Evolutionary conservation across 75 land plant genomes (phyloP), one percentile per base, ranked within the genome.

Genomic region (Pseudotsuga menziesii): DNA sequence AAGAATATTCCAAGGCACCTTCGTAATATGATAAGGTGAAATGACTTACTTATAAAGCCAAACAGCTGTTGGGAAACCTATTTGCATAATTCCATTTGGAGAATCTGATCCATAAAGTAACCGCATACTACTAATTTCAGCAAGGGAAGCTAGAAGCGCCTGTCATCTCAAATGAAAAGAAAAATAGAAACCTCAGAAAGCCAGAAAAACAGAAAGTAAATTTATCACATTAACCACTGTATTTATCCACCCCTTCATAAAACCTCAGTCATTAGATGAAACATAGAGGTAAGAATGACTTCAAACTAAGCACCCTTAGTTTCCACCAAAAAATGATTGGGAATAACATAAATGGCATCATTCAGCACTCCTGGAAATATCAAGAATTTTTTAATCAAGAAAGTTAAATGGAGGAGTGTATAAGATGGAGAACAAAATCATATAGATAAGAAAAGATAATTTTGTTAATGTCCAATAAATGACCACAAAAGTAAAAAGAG

Each of bases 41-140:
- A 48, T 48, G 52, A 73, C 87, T 74, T 82, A 93, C 98, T 77
- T 90, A 81, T 96, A 86, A 73, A 96, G 87, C 98, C 97, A 93
- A 17, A 62, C 22, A 32, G 94, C 97, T 70, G 89, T 91, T 11
- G 87, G 83, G 70, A 86, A 93, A 35, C 89, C 87, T n/a, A 91
- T 88, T 70, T 91, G 93, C 97, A 96, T 90, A 52, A 96, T 66
- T 78, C 98, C 98, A 59, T 78, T 75, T 22, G 78, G 82, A 11
- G 82, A 41, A 78, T 85, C 88, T 26, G 82, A 61, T 20, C 98
- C 98, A 84, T 88, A 78, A 35, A 96, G 85, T 72, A 85, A 83
- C 17, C 98, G 80, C 85, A 83, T 89, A 84, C 97, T 96, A 69
- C 89, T 85, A 4, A 90, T 54, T 80, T 96, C 98, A 27, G 97